These are phyloP conservation scores for Penicillium sclerotigenum DNA, from an alignment of 2,329 filamentous ascomycete genomes.

Conservation along the genomic window DNA sequence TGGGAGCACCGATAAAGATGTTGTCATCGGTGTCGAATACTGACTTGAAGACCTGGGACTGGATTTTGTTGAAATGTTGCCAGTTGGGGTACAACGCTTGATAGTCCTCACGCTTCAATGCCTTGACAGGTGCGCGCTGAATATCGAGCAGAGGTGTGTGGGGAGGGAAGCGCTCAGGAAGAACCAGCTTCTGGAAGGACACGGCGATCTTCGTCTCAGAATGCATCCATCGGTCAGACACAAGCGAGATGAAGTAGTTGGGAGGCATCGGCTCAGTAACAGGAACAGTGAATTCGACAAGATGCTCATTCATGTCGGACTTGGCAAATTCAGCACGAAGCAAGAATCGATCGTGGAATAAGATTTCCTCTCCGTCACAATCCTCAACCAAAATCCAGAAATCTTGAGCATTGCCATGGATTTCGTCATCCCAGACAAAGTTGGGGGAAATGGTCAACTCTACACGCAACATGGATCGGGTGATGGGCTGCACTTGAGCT, in stretches of 20 bases:
- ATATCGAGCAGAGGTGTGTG: conserved; percentile 90
- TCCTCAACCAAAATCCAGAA: conserved; percentile 99
- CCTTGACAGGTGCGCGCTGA: conserved; percentile 83
- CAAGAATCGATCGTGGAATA: conserved; percentile 92
- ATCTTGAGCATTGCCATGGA: conserved; percentile 84
- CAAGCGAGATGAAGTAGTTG: conserved; percentile 93
- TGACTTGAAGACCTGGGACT: conserved; percentile 95
- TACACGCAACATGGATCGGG: conserved; percentile 84
- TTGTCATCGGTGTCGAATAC: conserved; percentile 89
- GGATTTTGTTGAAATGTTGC: conserved; percentile 92
- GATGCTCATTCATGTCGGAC: conserved; percentile 83
- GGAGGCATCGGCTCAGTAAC: conserved; percentile 98
- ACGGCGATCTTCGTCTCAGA: conserved; percentile 90
- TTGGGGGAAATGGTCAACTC: conserved; percentile 90
- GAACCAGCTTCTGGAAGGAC: conserved; percentile 88
- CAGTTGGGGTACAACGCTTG: conserved; percentile 76
- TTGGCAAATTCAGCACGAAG: conserved; percentile 84
- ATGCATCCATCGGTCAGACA: conserved; percentile 98
- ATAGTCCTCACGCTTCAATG: conserved; percentile 82
- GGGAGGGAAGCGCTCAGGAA: conserved; percentile 92
- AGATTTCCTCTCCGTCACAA: conserved; percentile 91
- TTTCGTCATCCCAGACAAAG: conserved; percentile 88
- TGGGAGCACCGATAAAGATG: conserved; percentile 87
- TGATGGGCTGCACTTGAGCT: conserved; percentile 91
- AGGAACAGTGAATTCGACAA: conserved; percentile 93